These are phyloP conservation scores for Pyrus bretschneideri DNA, from an alignment of 306 rosid genomes.

Conservation along the genomic window DNA sequence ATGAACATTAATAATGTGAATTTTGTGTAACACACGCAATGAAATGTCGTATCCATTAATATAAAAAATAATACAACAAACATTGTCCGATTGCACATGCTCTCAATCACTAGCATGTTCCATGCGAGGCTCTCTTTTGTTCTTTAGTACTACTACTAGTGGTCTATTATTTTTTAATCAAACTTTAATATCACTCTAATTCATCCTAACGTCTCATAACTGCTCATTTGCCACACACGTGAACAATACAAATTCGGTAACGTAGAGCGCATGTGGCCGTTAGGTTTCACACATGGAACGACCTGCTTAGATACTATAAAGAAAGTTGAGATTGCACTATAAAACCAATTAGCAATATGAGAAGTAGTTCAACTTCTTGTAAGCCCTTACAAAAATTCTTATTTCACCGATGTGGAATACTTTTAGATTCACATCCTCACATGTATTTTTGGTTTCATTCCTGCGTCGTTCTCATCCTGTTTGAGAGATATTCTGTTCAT, in stretches of 20 bases:
- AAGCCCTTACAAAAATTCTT: too few species aligned
- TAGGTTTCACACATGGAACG: too few species aligned
- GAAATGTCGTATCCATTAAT: neutral
- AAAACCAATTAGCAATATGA: too few species aligned
- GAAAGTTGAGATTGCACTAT: too few species aligned
- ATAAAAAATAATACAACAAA: neutral
- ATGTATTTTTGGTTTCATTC: neutral
- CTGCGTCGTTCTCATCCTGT: neutral
- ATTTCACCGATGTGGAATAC: too few species aligned
- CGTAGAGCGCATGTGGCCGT: too few species aligned
- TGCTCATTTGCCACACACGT: neutral
- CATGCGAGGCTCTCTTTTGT: slow-evolving; percentile 8
- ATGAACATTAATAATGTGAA: neutral
- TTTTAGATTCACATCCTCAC: too few species aligned
- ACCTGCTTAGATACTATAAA: too few species aligned
- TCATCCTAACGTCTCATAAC: neutral
- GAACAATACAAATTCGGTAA: too few species aligned
- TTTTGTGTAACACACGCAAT: neutral
- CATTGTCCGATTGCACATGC: slow-evolving; percentile 25
- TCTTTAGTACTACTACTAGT: neutral
- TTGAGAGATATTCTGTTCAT: neutral
- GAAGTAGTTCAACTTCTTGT: too few species aligned
- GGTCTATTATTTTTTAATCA: neutral
- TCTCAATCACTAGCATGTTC: slow-evolving; percentile 14
- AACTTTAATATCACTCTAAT: slow-evolving; percentile 1